Percentiles rank a stretch among this genome's conserved stretches.
Conservation (phyloP, 2,329 filamentous ascomycete genomes). For the Aspergillus fischeri region DNA sequence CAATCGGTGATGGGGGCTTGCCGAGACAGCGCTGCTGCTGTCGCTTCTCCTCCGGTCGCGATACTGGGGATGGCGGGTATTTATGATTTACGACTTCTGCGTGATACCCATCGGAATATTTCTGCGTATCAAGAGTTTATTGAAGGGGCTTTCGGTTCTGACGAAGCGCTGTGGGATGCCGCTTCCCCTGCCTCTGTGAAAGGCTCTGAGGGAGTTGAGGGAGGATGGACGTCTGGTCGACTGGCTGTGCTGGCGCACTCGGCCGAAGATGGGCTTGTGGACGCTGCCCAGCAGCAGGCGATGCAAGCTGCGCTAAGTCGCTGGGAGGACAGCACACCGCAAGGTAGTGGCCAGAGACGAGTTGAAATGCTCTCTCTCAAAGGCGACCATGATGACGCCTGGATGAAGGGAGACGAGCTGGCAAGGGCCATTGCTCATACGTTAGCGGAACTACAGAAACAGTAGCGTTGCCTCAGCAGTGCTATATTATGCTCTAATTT, state of each 20-base stretch:
- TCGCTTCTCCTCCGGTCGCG: slow-evolving; percentile 28
- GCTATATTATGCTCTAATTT: not conserved
- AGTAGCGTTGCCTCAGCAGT: slow-evolving; percentile 8
- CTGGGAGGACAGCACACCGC: slow-evolving; percentile 33
- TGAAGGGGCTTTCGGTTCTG: slow-evolving; percentile 40
- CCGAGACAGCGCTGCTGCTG: slow-evolving; percentile 9
- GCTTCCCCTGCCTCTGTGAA: slow-evolving; percentile 37
- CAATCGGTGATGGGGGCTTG: slow-evolving; percentile 38
- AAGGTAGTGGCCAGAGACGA: slow-evolving; percentile 33
- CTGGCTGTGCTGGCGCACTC: slow-evolving; percentile 41
- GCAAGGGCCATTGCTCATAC: slow-evolving; percentile 33
- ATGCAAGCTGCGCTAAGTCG: slow-evolving; percentile 51
- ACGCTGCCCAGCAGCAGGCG: slow-evolving; percentile 31
- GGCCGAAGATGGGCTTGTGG: slow-evolving; percentile 39
- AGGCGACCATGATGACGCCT: slow-evolving; percentile 41
- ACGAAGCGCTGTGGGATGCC: slow-evolving; percentile 35
- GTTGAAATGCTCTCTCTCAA: slow-evolving; percentile 36
- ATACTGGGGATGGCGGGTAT: slow-evolving; percentile 44
- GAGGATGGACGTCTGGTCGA: slow-evolving; percentile 31
- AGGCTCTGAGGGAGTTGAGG: slow-evolving; percentile 26
- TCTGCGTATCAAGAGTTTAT: slow-evolving; percentile 38
- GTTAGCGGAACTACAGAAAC: slow-evolving; percentile 25
- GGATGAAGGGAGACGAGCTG: slow-evolving; percentile 38
- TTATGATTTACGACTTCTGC: slow-evolving; percentile 39
- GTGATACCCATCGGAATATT: slow-evolving; percentile 29